Evolutionary conservation across 1,284 basidiomycete species (phyloP).

Genomic region (Marasmius sp.): DNA sequence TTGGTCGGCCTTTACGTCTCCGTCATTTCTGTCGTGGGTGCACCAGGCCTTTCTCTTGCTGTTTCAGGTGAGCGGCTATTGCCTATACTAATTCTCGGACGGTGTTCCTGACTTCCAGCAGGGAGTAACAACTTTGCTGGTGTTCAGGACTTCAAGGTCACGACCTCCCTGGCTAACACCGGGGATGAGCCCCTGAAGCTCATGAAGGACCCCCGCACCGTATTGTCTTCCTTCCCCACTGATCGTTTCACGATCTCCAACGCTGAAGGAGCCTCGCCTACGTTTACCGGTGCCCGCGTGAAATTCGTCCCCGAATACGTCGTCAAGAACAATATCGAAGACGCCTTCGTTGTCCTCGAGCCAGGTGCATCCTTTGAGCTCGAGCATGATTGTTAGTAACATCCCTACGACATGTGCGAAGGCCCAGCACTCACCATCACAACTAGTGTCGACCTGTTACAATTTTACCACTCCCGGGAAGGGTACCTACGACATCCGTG

Average conservation of each 20-base stretch:
- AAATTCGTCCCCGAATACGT: constrained; percentile 32
- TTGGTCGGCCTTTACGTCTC: constrained; percentile 25
- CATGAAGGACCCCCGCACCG: constrained; percentile 43
- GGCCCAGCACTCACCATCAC: neutral
- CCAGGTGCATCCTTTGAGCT: constrained; percentile 42
- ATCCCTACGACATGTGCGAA: neutral
- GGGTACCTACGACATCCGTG: constrained; percentile 41
- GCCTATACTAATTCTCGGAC: neutral
- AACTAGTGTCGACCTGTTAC: constrained; percentile 44
- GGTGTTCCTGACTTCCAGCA: constrained; percentile 7
- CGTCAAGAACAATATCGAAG: constrained; percentile 20
- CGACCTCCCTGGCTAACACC: constrained; percentile 44
- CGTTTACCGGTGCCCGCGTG: constrained; percentile 42
- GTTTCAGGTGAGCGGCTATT: constrained; percentile 2
- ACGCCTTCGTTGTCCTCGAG: constrained; percentile 36
- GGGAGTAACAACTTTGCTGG: constrained; percentile 36
- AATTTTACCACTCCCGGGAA: constrained; percentile 44
- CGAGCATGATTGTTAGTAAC: constrained; percentile 40
- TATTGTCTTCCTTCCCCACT: constrained; percentile 39
- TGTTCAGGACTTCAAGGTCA: constrained; percentile 41
- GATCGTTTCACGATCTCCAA: constrained; percentile 42
- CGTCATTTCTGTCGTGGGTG: constrained; percentile 30
- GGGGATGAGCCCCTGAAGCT: constrained; percentile 46
- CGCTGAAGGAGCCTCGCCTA: constrained; percentile 33
- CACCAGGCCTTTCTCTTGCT: constrained; percentile 30